A percentile compares a stretch with the other conserved stretches of the same genome.
Evolutionary conservation across 805 yeast species (phyloP).

Genomic region (Candida methanosorbosa): DNA sequence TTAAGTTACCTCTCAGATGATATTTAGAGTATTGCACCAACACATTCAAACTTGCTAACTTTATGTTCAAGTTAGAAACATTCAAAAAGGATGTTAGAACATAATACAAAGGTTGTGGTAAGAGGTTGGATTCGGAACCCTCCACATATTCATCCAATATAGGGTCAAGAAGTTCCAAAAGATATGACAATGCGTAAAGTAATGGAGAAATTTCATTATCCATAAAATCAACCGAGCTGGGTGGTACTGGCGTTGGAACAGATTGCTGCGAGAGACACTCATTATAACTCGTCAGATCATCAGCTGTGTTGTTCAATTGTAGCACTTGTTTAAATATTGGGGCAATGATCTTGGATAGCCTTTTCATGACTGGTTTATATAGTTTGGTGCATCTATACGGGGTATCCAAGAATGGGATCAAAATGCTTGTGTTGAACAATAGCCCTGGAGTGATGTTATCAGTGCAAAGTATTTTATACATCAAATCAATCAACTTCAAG

Average conservation of each 20-base stretch:
- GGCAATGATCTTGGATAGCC: constrained; percentile 11
- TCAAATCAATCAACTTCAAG: constrained; percentile 6
- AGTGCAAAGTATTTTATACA: constrained; percentile 8
- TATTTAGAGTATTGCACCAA: constrained; percentile 16
- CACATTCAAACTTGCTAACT: constrained; percentile 19
- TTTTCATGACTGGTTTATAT: constrained; percentile 14
- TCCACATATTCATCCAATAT: constrained; percentile 1
- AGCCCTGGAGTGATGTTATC: constrained; percentile 5
- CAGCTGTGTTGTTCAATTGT: constrained; percentile 8
- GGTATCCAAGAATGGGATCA: constrained; percentile 17
- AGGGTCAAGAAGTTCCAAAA: constrained; percentile 6
- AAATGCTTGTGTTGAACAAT: constrained; percentile 13
- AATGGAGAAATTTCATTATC: constrained; percentile 17
- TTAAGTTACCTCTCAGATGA: constrained; percentile 7
- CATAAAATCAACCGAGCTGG: constrained; percentile 5
- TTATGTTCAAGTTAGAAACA: constrained; percentile 14
- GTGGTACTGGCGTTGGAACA: constrained; percentile 15
- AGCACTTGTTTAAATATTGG: constrained; percentile 14
- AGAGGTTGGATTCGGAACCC: neutral
- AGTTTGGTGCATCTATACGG: constrained; percentile 6
- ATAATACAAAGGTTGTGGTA: constrained; percentile 20
- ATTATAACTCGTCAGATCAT: constrained; percentile 8
- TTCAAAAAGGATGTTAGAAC: constrained; percentile 16
- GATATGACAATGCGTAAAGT: constrained; percentile 16
- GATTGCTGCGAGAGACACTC: constrained; percentile 6